Evolutionary conservation across 2,329 filamentous ascomycete genomes (phyloP).

Genomic region (Trichoderma sp.): DNA sequence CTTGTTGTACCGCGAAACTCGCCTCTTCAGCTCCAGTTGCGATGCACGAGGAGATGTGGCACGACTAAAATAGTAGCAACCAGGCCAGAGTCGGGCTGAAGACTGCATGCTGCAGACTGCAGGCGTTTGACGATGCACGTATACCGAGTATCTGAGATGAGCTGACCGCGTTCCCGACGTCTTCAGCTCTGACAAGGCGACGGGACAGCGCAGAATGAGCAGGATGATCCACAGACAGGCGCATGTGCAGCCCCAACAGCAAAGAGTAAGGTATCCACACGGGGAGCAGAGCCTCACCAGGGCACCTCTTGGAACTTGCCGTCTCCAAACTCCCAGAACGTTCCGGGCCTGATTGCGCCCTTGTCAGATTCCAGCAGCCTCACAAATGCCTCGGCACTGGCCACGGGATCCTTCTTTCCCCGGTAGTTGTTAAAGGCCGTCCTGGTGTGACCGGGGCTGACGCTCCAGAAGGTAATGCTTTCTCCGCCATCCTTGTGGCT

Average conservation of each 20-base stretch:
- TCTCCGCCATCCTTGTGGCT: not conserved
- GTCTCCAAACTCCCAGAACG: conserved; percentile 25
- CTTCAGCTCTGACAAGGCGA: not conserved
- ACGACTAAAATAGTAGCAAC: not conserved
- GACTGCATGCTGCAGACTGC: not conserved
- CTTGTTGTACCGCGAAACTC: not conserved
- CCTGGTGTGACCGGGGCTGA: conserved; percentile 31
- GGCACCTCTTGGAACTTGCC: conserved; percentile 13
- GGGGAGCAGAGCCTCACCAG: not conserved
- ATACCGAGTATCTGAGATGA: not conserved
- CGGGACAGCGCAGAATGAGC: too few relatives aligned
- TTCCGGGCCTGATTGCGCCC: conserved; percentile 11
- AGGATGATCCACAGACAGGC: not conserved
- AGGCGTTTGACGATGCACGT: not conserved
- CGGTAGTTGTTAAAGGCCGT: conserved; percentile 32
- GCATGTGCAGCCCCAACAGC: not conserved
- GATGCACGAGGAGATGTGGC: not conserved
- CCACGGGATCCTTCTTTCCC: conserved; percentile 24
- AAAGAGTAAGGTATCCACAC: not conserved
- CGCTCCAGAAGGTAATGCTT: conserved; percentile 31
- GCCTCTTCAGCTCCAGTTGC: not conserved
- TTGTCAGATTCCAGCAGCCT: conserved; percentile 21
- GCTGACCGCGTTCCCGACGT: not conserved
- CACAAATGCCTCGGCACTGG: conserved; percentile 22
- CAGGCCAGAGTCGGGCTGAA: not conserved